Evolutionary conservation across 2,329 filamentous ascomycete genomes (phyloP), one percentile per base, ranked within the genome.

Genomic region (Trichophyton rubrum): DNA sequence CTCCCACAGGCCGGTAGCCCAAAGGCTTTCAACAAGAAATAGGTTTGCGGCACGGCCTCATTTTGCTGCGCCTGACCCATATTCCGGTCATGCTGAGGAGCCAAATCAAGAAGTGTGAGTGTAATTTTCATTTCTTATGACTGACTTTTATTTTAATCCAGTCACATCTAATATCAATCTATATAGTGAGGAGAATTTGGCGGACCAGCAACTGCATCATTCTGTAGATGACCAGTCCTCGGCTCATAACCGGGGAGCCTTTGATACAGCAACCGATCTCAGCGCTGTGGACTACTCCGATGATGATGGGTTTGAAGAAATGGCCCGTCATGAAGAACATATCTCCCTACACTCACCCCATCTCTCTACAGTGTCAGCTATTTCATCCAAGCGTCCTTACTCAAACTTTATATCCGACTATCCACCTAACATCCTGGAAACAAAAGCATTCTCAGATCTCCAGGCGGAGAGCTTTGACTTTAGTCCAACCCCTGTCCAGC

Each of bases 401-500:
- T 63, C 67, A 45, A 65, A 67, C 63, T 66, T 75, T 11, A 71
- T 74, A 65, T 68, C 74, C 24, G 80, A 82, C 66, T 82, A 82
- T 62, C 74, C 78, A 2, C 68, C 67, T 1, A 69, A 76, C 17
- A 64, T 72, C 13, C 72, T 83, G 1, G 71, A 72, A 40, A 68
- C 70, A 13, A 80, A 80, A 70, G 69, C 70, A 0, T 81, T 79
- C 61, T 66, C 73, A 0, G 71, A 78, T n/a, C 73, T 83, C 2
- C 76, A 76, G 62, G 71, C 72, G 2, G 78, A 82, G 63, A 69
- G 74, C 3, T 82, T 82, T 64, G 78, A 81, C 58, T 70, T 69
- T 30, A 71, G 72, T 17, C 76, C 75, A 9, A 66, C 68, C 9
- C 62, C 67, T 15, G 66, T 68, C 11, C 62, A 66, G n/a, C 65